Evolutionary conservation across 1,139 yeast species (phyloP), one percentile per base, ranked within the genome.

Genomic region (Geotrichum reessii): DNA sequence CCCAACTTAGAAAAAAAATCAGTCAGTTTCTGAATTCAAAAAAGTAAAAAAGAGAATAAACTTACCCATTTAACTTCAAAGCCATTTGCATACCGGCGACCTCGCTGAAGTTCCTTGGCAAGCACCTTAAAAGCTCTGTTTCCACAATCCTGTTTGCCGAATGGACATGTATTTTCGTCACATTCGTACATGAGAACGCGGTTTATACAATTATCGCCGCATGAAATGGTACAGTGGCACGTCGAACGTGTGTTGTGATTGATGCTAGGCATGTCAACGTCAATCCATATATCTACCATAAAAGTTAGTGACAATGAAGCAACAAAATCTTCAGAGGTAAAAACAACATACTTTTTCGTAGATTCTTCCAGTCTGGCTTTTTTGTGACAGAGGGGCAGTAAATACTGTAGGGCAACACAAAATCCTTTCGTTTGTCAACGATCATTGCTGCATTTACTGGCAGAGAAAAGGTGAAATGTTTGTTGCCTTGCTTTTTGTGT

Each of bases 151-250:
- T 58, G 58, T 1, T 63, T 58, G 1, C 73, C 73, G 48, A 71
- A 66, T 0, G 73, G 71, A 63, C 79, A 76, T 56, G 67, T 70
- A 2, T 54, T 40, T 1, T 67, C 54, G 46, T 71, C 71, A 57
- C 80, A 76, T 61, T 76, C 80, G 47, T 65, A 66, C 51, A 71
- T 73, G 3, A 71, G 63, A 5, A 68, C 58, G 27, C 72, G 64
- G 51, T 59, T 63, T 24, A 64, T 55, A 62, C 80, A 76, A 21
- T 64, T 62, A 2, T 71, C 72, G 6, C 66, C 78, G 62, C 80
- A 76, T 2, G 55, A 53, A 1, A 61, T 67, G 1, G 54, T 58
- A 57, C 78, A 75, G 27, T 60, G 62, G 55, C 78, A 75, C 59
- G 62, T 60, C 19, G 67, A 65, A 47, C 64, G 58, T 27, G 66